A percentile compares a stretch with the other conserved stretches of the same genome.
phyloP scores from a whole-genome alignment of 1,284 basidiomycete genomes.

The Bjerkandera adusta region DNA sequence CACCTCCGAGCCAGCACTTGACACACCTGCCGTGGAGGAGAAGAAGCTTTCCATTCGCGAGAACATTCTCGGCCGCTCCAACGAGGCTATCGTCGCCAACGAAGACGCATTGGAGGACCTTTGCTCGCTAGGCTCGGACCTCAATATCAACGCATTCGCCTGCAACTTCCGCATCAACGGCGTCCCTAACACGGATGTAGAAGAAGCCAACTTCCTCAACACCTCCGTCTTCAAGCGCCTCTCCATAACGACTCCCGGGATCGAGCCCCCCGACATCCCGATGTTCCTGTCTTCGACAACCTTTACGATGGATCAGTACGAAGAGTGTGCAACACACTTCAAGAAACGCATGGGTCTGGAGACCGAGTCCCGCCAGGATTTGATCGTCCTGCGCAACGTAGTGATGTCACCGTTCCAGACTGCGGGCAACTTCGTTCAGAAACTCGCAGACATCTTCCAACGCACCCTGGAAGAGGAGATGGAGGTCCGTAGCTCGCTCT shows the following conservation, averaged over 20 bases:
- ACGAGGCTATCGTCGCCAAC: conserved; percentile 35
- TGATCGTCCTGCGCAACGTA: conserved; percentile 39
- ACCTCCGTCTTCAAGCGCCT: conserved; percentile 35
- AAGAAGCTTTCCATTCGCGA: conserved; percentile 38
- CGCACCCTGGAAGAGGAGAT: conserved; percentile 35
- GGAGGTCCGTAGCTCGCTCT: conserved; percentile 20
- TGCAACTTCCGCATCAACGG: conserved; percentile 42
- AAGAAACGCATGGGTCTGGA: conserved; percentile 38
- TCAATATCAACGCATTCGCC: conserved; percentile 44
- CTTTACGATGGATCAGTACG: conserved; percentile 34
- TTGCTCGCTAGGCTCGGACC: conserved; percentile 38
- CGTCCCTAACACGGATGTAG: conserved; percentile 37
- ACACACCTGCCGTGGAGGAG: conserved; percentile 23
- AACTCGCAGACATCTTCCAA: conserved; percentile 35
- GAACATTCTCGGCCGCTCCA: conserved; percentile 31
- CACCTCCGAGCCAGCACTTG: conserved; percentile 31
- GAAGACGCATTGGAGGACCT: conserved; percentile 31
- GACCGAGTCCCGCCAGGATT: conserved; percentile 27
- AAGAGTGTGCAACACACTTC: conserved; percentile 30
- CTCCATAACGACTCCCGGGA: conserved; percentile 12
- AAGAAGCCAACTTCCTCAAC: conserved; percentile 43
- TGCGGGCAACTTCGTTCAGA: conserved; percentile 29
- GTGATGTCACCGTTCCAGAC: conserved; percentile 44
- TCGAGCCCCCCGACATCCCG: conserved; percentile 29
- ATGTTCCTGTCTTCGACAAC: conserved; percentile 36